A percentile compares a stretch with the other conserved stretches of the same genome.
Conservation (phyloP, 2,329 filamentous ascomycete genomes). For the Aureobasidium lini region DNA sequence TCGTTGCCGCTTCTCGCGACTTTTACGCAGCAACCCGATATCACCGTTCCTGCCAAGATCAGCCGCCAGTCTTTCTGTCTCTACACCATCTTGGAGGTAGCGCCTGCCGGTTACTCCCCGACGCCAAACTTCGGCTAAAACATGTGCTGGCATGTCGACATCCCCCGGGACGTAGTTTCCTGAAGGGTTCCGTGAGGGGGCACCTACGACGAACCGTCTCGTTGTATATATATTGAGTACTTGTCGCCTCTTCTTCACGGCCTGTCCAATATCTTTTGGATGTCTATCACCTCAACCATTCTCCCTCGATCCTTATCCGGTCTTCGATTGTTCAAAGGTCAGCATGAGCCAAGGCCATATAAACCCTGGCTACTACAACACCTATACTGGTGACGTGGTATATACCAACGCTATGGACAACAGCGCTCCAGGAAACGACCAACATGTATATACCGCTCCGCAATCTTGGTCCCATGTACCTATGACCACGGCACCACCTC, state of each 20-base stretch:
- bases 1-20: conserved; percentile 9
- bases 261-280: conserved; percentile 6
- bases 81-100: conserved; percentile 5
- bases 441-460: neutral
- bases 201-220: neutral
- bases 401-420: neutral
- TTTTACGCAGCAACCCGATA: conserved; percentile 5
- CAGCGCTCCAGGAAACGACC: neutral
- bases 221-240: neutral
- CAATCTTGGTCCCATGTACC: neutral
- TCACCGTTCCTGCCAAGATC: conserved; percentile 11
- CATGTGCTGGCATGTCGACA: conserved; percentile 8
- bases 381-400: neutral
- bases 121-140: conserved; percentile 4
- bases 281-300: neutral
- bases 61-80: conserved; percentile 1
- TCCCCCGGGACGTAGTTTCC: neutral
- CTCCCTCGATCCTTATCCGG: neutral
- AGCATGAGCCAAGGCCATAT: conserved; percentile 5
- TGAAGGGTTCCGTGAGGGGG: neutral
- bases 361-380: conserved; percentile 5
- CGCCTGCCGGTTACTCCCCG: conserved; percentile 12
- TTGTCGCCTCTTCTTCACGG: neutral
- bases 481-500: neutral
- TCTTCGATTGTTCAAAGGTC: neutral